Conservation (phyloP, 805 yeast species). For the Yamadazyma scolyti region DNA sequence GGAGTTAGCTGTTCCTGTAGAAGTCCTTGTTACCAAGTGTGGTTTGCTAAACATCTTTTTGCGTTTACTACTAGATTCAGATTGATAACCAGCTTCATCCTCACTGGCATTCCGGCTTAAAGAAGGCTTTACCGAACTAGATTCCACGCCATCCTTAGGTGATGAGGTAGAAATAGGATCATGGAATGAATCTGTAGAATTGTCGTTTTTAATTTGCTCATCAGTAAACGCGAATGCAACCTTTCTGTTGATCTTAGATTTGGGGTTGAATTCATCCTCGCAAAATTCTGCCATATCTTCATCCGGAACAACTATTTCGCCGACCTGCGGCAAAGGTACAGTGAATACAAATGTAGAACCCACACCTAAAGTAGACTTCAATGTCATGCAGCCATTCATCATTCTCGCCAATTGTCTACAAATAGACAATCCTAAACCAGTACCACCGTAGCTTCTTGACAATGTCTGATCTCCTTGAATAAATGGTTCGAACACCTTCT, state of each 20-base stretch:
- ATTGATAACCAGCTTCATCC: conserved; percentile 1
- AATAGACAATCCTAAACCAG: conserved; percentile 87
- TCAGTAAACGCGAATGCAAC: conserved; percentile 35
- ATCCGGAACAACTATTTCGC: conserved; percentile 43
- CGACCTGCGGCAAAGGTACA: conserved; percentile 69
- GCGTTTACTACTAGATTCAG: not conserved
- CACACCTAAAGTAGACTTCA: conserved; percentile 70
- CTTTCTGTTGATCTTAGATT: conserved; percentile 48
- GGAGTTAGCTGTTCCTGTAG: conserved; percentile 52
- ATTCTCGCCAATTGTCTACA: conserved; percentile 86
- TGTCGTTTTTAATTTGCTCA: conserved; percentile 9
- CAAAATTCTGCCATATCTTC: conserved; percentile 41
- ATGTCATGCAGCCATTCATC: conserved; percentile 83
- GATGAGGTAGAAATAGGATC: conserved; percentile 4
- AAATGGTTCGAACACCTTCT: conserved; percentile 90
- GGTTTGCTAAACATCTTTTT: conserved; percentile 35
- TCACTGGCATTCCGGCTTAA: conserved; percentile 4
- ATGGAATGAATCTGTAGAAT: too few relatives aligned
- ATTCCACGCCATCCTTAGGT: conserved; percentile 1
- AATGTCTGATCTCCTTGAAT: conserved; percentile 96
- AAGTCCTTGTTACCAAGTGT: conserved; percentile 40
- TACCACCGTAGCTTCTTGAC: conserved; percentile 90
- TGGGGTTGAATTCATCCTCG: conserved; percentile 66
- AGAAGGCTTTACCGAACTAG: not conserved
- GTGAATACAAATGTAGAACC: conserved; percentile 85